Percentiles rank a stretch among this genome's conserved stretches.
Conservation (phyloP, 495 filamentous ascomycete species). For the Acidiella bohemica region DNA sequence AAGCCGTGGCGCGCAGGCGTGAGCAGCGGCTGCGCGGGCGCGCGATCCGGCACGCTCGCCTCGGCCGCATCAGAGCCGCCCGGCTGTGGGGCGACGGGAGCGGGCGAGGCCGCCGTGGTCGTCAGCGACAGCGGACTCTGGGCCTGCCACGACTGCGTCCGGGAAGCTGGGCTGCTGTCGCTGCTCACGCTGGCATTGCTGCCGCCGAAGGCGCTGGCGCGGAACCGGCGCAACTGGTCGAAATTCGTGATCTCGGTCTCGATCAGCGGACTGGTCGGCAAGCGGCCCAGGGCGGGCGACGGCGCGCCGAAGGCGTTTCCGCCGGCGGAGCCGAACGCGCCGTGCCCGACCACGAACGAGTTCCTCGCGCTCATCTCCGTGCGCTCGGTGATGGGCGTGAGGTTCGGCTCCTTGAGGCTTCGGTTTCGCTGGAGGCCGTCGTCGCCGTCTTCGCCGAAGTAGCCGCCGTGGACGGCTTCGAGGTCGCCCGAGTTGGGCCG, state of each 20-base stretch:
- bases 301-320: conserved; percentile 33
- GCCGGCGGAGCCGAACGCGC: conserved; percentile 14
- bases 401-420: conserved; percentile 70
- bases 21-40: neutral
- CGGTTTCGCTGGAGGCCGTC: conserved; percentile 50
- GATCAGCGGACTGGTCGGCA: conserved; percentile 56
- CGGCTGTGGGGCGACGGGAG: neutral
- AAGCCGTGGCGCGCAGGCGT: neutral
- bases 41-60: neutral
- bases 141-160: neutral
- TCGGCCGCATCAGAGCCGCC: neutral
- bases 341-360: conserved; percentile 64
- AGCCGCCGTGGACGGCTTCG: conserved; percentile 54
- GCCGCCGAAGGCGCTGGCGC: conserved; percentile 65
- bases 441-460: conserved; percentile 60
- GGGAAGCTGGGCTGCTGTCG: conserved; percentile 23
- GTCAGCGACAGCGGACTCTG: conserved; percentile 7
- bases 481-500: conserved; percentile 29
- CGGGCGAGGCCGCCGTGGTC: neutral
- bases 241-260: conserved; percentile 59
- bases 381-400: conserved; percentile 92
- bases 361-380: conserved; percentile 94
- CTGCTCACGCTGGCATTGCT: conserved; percentile 60
- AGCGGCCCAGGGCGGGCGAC: conserved; percentile 42
- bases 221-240: conserved; percentile 54